Percentiles rank a stretch among this genome's conserved stretches.
Conservation (phyloP, 2,329 filamentous ascomycete species). For the Phialophora tarda region DNA sequence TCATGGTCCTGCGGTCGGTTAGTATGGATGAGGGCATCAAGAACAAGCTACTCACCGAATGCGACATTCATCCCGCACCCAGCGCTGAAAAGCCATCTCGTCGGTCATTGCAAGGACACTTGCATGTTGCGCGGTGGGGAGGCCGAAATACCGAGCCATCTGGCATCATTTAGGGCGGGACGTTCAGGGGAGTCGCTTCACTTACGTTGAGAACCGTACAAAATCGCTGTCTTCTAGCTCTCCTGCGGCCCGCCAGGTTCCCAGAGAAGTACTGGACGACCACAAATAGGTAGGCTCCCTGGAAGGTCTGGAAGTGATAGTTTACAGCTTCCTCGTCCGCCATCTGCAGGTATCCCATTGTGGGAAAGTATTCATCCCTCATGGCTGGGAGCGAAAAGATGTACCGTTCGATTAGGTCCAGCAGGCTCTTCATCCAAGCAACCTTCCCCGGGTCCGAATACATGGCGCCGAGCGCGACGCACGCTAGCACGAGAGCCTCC, state of each 20-base stretch:
- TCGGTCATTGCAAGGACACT: conserved; percentile 47
- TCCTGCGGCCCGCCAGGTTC: conserved; percentile 47
- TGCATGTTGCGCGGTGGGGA: conserved; percentile 48
- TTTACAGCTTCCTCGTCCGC: conserved; percentile 42
- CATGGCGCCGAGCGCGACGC: conserved; percentile 54
- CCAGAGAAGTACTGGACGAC: conserved; percentile 55
- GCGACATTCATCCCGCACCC: conserved; percentile 53
- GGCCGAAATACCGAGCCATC: conserved; percentile 49
- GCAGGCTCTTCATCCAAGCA: conserved; percentile 31
- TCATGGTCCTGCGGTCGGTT: conserved; percentile 45
- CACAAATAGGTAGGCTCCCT: conserved; percentile 51
- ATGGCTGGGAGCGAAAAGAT: conserved; percentile 35
- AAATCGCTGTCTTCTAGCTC: conserved; percentile 53
- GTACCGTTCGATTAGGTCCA: conserved; percentile 47
- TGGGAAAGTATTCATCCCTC: conserved; percentile 50
- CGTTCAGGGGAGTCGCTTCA: neutral
- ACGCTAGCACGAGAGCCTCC: conserved; percentile 48
- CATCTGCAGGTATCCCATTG: conserved; percentile 43
- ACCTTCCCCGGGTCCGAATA: conserved; percentile 44
- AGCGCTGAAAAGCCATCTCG: conserved; percentile 40
- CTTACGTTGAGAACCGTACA: conserved; percentile 49
- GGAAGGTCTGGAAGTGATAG: conserved; percentile 49
- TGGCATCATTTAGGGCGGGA: conserved; percentile 33
- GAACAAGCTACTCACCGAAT: conserved; percentile 47
- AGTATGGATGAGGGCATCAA: neutral